Percentiles rank a stretch among this genome's conserved stretches.
Conservation (phyloP, 176 grass and related monocot species). For the Sorghum bicolor region Sorghum_bicolor_NCBIv3 NC_012877.2:60203001-60203500, state of each 20-base stretch:
- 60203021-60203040: constrained; percentile 97
- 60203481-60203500: background rate
- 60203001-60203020: constrained; percentile 93
- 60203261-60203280: constrained; percentile 51
- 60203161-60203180: constrained; percentile 84
- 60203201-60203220: constrained; percentile 71
- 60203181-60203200: constrained; percentile 80
- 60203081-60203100: background rate
- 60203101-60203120: background rate
- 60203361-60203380: constrained; percentile 61
- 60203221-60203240: constrained; percentile 79
- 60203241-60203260: constrained; percentile 85
- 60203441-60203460: constrained; percentile 56
- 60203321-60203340: background rate
- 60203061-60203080: background rate
- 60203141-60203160: constrained; percentile 53
- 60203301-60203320: background rate
- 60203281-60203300: background rate
- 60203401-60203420: constrained; percentile 92
- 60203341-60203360: background rate
- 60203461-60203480: background rate
- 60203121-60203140: constrained; percentile 1
- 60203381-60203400: constrained; percentile 91
- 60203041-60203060: constrained; percentile 38
- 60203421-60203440: constrained; percentile 86